Evolutionary conservation across 169 alveolate species (phyloP).

Genomic region (Amoebophrya sp.): DNA sequence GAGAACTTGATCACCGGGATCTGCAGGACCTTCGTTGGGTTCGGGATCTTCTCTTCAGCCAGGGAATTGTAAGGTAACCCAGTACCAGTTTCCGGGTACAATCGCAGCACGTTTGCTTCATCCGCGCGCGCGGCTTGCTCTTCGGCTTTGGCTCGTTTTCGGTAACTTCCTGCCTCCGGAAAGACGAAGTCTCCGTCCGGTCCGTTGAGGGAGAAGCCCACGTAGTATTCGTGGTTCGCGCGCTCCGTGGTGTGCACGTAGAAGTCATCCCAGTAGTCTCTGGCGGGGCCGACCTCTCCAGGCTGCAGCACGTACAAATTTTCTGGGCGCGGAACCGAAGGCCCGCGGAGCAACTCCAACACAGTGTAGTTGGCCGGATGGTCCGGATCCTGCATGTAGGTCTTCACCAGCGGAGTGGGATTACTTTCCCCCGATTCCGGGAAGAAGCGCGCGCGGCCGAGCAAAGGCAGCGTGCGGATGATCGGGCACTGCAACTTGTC

Average conservation of each 20-base stretch:
- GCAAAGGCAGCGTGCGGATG: neutral
- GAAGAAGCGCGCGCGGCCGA: conserved; percentile 21
- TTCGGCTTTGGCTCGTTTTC: neutral
- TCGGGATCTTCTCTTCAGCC: neutral
- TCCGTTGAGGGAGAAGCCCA: neutral
- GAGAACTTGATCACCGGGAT: conserved; percentile 6
- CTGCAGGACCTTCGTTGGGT: neutral
- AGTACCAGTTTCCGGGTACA: neutral
- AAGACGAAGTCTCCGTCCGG: conserved; percentile 1
- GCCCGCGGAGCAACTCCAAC: neutral
- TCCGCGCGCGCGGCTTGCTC: neutral
- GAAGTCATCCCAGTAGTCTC: neutral
- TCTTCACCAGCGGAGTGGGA: neutral
- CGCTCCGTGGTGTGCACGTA: neutral
- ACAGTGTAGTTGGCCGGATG: conserved; percentile 16
- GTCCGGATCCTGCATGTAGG: conserved; percentile 16
- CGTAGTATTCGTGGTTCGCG: conserved; percentile 13
- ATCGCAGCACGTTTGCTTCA: neutral
- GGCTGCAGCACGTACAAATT: neutral
- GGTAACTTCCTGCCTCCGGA: neutral
- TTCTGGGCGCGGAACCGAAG: neutral
- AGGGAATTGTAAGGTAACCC: neutral
- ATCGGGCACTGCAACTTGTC: conserved; percentile 17
- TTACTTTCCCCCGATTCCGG: neutral
- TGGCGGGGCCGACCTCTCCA: neutral